Evolutionary conservation across 768 basidiomycete genomes (phyloP).

Genomic region (Neoboletus brunneissimus): DNA sequence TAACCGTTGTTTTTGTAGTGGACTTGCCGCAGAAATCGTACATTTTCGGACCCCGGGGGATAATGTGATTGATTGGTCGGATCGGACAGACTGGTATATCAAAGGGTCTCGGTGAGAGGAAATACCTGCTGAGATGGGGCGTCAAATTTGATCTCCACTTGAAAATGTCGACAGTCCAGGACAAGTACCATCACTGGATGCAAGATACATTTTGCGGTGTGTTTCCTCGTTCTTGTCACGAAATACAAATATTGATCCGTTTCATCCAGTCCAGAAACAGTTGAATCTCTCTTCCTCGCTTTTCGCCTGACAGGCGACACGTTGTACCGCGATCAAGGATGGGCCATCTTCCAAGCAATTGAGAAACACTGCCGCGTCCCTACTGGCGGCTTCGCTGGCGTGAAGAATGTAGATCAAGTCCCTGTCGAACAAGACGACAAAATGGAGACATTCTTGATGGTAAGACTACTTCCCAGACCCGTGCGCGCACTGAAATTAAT

Average conservation of each 20-base stretch:
- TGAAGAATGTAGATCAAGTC: conserved; percentile 80
- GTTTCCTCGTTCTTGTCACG: conserved; percentile 15
- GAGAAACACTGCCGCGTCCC: conserved; percentile 74
- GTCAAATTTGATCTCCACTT: background rate
- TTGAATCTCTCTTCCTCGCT: conserved; percentile 91
- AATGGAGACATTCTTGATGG: conserved; percentile 96
- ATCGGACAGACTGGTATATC: conserved; percentile 80
- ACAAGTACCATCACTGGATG: conserved; percentile 59
- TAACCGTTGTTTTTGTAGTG: conserved; percentile 41
- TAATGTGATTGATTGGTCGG: conserved; percentile 42
- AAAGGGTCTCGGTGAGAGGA: conserved; percentile 66
- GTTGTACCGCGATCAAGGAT: conserved; percentile 78
- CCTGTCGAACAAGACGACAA: conserved; percentile 73
- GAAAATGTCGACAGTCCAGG: conserved; percentile 20
- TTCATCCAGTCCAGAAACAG: conserved; percentile 77
- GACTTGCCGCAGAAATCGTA: conserved; percentile 85
- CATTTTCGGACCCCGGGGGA: conserved; percentile 74
- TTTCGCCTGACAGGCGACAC: conserved; percentile 86
- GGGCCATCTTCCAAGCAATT: conserved; percentile 88
- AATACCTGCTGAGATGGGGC: background rate
- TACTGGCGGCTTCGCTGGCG: conserved; percentile 80
- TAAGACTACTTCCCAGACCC: conserved; percentile 32
- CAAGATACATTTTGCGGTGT: conserved; percentile 87
- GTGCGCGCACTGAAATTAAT: background rate
- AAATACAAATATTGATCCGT: background rate